Evolutionary conservation across 768 basidiomycete genomes (phyloP), one percentile per base, ranked within the genome.

Genomic region (Auriculariales sp.): DNA sequence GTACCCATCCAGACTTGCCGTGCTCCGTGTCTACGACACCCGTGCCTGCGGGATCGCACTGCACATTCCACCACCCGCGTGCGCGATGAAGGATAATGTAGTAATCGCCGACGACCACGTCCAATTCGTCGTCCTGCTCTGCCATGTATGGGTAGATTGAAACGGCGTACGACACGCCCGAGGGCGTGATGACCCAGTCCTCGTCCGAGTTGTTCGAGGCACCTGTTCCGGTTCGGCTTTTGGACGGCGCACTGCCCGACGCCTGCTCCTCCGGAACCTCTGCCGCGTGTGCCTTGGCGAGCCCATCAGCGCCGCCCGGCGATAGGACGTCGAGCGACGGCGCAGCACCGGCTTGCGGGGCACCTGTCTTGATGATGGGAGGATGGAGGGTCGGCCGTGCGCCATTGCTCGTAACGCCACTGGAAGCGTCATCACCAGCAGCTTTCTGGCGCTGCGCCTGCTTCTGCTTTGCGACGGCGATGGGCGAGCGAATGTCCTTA

Each of bases 41-140:
- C 3, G 81, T 74, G 3, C 92, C 92, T 30, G 78, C 79, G 28
- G 85, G 85, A 64, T 99, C 95, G 29, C 87, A 81, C 61, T 98
- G 93, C 3, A 98, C 95, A 29, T 97, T 87, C 91, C 94, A 99
- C 95, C 95, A 99, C 1, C 95, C 94, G 49, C 93, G 82, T n/a
- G 92, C 83, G 48, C 93, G 80, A 49, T 88, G 88, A 34, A 92
- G 68, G 54, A 97, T 93, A 54, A 94, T 79, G 65, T 92, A 97
- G 1, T 91, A 91, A 59, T 93, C 89, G 33, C 90, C 91, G 14
- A 99, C 93, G 32, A 86, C 79, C 2, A 98, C 95, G 61, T 98
- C 91, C 62, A 97, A 98, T 63, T 99, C 95, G 62, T 98, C 95
- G 51, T 95, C 91, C 62, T 95, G 84, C 64, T 98, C 95, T 4